Percentiles rank a stretch among this genome's conserved stretches.
Conservation (phyloP, 805 yeast species). For the Metschnikowia cubensis region DNA sequence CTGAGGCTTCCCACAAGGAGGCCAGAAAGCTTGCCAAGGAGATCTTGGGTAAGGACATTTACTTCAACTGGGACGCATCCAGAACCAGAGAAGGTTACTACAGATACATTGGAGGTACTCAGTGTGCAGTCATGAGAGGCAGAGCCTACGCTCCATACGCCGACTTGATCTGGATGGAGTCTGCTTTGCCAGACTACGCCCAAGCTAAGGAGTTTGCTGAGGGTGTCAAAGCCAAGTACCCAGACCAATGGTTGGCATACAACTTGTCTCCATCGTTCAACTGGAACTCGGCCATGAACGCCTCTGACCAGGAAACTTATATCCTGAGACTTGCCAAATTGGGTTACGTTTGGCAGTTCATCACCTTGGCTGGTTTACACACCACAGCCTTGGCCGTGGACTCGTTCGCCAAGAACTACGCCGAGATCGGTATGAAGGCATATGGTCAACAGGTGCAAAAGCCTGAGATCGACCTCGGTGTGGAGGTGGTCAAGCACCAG, state of each 20-base stretch:
- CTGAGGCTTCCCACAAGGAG: slow-evolving; percentile 71
- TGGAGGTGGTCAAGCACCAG: slow-evolving; percentile 96
- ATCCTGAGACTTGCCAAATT: slow-evolving; percentile 79
- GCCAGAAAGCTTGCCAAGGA: slow-evolving; percentile 73
- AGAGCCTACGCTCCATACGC: slow-evolving; percentile 93
- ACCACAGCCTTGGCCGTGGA: slow-evolving; percentile 91
- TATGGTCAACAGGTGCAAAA: slow-evolving; percentile 86
- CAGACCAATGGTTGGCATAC: slow-evolving; percentile 94
- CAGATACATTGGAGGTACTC: slow-evolving; percentile 93
- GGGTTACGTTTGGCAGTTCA: slow-evolving; percentile 97
- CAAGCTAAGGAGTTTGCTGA: slow-evolving; percentile 95
- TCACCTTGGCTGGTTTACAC: slow-evolving; percentile 95
- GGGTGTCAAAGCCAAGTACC: slow-evolving; percentile 77
- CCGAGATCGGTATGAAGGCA: slow-evolving; percentile 89
- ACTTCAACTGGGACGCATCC: slow-evolving; percentile 92
- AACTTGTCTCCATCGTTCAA: slow-evolving; percentile 96
- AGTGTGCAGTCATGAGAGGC: slow-evolving; percentile 96
- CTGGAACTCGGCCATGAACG: slow-evolving; percentile 93
- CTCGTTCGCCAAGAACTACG: slow-evolving; percentile 73
- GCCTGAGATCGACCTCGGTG: slow-evolving; percentile 81
- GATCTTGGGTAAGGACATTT: slow-evolving; percentile 75
- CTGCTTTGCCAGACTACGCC: slow-evolving; percentile 85
- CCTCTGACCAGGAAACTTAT: slow-evolving; percentile 84
- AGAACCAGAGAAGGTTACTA: slow-evolving; percentile 96
- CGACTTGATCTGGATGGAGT: slow-evolving; percentile 97